These are phyloP conservation scores for Periconia digitata DNA, from an alignment of 2,329 filamentous ascomycete species.

Conservation along the genomic window DNA sequence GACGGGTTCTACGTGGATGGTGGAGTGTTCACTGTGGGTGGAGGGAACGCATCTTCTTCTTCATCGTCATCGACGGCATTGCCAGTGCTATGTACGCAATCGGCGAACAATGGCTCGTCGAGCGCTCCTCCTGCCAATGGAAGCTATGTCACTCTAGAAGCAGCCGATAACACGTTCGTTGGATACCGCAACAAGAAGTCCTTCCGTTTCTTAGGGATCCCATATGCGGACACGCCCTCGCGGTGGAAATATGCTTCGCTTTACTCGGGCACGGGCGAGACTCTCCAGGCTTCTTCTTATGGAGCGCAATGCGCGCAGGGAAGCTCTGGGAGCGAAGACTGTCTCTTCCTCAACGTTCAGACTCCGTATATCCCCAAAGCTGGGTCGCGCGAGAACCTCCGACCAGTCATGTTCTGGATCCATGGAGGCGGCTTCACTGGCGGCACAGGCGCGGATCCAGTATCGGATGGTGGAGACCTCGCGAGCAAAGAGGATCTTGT, in stretches of 20 bases:
- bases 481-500: conserved; percentile 62
- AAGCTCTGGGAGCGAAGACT: conserved; percentile 48
- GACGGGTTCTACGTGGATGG: conserved; percentile 49
- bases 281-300: conserved; percentile 50
- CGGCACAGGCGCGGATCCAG: conserved; percentile 43
- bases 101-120: conserved; percentile 39
- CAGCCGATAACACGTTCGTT: conserved; percentile 49
- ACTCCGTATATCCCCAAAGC: conserved; percentile 43
- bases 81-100: conserved; percentile 57
- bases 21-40: conserved; percentile 43
- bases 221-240: conserved; percentile 47
- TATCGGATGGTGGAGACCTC: conserved; percentile 58
- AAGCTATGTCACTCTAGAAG: conserved; percentile 42
- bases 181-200: conserved; percentile 58
- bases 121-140: conserved; percentile 25
- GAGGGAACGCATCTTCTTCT: conserved; percentile 38
- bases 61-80: conserved; percentile 34
- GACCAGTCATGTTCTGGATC: conserved; percentile 55
- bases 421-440: conserved; percentile 60
- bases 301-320: conserved; percentile 49
- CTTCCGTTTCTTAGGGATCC: conserved; percentile 49
- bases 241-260: conserved; percentile 52
- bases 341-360: conserved; percentile 54
- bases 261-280: conserved; percentile 50
- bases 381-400: conserved; percentile 43